phyloP scores from a whole-genome alignment of 2,329 filamentous ascomycete species.

The Ophiosphaerella herpotricha region DNA sequence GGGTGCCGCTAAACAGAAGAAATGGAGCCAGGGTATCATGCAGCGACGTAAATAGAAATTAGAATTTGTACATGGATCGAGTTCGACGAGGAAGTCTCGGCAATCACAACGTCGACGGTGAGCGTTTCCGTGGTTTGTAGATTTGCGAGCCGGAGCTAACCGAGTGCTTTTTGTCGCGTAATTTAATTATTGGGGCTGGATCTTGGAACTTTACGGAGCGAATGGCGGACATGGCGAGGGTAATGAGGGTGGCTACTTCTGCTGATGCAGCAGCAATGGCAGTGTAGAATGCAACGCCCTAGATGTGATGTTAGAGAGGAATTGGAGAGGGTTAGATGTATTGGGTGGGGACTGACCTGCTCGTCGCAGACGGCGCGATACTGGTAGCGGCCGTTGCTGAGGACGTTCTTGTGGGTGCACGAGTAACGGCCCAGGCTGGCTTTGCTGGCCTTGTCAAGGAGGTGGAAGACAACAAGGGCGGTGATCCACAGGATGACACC shows the following conservation, averaged over 20 bases:
- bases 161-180: conserved; percentile 34
- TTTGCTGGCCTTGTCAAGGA: conserved; percentile 43
- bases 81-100: not conserved
- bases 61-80: conserved; percentile 3
- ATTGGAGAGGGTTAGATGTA: not conserved
- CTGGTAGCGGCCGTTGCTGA: conserved; percentile 44
- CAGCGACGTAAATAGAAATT: conserved; percentile 18
- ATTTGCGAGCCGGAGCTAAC: conserved; percentile 25
- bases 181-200: conserved; percentile 26
- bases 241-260: conserved; percentile 38
- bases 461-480: conserved; percentile 38
- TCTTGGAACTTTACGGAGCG: conserved; percentile 30
- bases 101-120: conserved; percentile 1
- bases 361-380: conserved; percentile 46
- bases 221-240: conserved; percentile 38
- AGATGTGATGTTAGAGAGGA: conserved; percentile 18
- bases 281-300: conserved; percentile 45
- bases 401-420: conserved; percentile 38
- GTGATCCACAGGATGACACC: conserved; percentile 41
- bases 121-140: conserved; percentile 21
- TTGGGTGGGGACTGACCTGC: conserved; percentile 28
- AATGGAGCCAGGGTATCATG: conserved; percentile 31
- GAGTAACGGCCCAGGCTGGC: conserved; percentile 44
- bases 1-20: conserved; percentile 22
- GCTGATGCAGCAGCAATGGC: conserved; percentile 39